Conservation (phyloP, 2,329 filamentous ascomycete species). For the Diaporthe vaccinii region DNA sequence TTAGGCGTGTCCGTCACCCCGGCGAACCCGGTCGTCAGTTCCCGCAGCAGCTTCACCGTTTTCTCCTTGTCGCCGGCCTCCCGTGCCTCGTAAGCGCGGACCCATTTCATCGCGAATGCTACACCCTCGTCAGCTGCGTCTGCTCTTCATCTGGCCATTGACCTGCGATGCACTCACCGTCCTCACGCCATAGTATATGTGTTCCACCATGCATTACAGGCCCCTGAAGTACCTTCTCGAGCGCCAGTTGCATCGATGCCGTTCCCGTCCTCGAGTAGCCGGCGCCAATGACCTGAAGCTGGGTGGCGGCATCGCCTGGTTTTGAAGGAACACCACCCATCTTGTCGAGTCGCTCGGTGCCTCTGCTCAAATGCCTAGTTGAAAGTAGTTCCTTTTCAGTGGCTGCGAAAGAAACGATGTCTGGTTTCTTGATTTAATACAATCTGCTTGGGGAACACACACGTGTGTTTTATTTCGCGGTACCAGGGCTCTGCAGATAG, state of each 20-base stretch:
- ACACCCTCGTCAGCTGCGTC: neutral
- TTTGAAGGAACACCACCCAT: constrained; percentile 30
- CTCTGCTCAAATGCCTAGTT: neutral
- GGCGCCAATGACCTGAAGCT: constrained; percentile 29
- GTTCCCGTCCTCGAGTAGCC: constrained; percentile 30
- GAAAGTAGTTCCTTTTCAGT: no score
- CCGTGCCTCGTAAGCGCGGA: constrained; percentile 7
- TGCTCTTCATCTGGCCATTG: neutral
- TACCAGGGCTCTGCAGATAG: neutral
- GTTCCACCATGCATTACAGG: constrained; percentile 27
- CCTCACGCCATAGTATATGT: constrained; percentile 9
- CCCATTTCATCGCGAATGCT: constrained; percentile 22
- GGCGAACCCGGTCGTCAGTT: constrained; percentile 53
- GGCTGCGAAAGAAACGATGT: neutral
- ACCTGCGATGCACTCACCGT: neutral
- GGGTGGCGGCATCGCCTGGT: neutral
- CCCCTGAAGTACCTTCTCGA: neutral
- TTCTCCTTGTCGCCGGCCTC: neutral
- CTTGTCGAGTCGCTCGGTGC: neutral
- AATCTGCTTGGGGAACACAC: neutral
- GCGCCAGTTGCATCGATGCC: constrained; percentile 21
- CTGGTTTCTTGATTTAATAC: neutral
- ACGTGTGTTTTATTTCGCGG: neutral
- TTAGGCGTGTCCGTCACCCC: constrained; percentile 57
- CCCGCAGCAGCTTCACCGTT: constrained; percentile 44